These are phyloP conservation scores for Exophiala alcalophila DNA, from an alignment of 2,329 filamentous ascomycete species.

Conservation along the genomic window DNA sequence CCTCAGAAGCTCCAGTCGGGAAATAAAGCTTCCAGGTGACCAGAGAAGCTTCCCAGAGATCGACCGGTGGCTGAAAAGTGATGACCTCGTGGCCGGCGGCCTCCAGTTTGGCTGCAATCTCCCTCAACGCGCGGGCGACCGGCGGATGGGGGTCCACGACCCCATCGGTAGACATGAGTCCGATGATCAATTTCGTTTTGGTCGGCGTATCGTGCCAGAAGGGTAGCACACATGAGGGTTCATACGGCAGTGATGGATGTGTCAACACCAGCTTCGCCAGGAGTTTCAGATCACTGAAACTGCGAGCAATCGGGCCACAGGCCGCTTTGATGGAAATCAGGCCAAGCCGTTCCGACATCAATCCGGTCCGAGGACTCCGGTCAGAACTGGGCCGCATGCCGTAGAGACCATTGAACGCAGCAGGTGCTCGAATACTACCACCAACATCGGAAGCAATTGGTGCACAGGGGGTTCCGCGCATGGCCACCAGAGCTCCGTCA, in stretches of 20 bases:
- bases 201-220: slow-evolving; percentile 24
- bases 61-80: slow-evolving; percentile 5
- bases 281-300: slow-evolving; percentile 28
- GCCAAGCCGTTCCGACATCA: background rate
- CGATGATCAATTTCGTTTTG: slow-evolving; percentile 44
- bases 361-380: slow-evolving; percentile 1
- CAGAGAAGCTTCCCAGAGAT: slow-evolving; percentile 11
- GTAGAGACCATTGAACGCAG: slow-evolving; percentile 13
- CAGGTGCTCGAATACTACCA: slow-evolving; percentile 8
- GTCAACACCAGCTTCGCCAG: slow-evolving; percentile 22
- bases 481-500: slow-evolving; percentile 58
- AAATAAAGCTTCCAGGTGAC: slow-evolving; percentile 55
- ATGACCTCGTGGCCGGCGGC: slow-evolving; percentile 50
- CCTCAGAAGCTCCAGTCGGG: slow-evolving; percentile 57
- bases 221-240: slow-evolving; percentile 47
- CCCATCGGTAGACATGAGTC: slow-evolving; percentile 51
- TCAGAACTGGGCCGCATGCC: slow-evolving; percentile 8
- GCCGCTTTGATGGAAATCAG: slow-evolving; percentile 10
- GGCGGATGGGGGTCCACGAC: slow-evolving; percentile 56
- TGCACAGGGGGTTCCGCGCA: slow-evolving; percentile 44
- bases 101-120: slow-evolving; percentile 49
- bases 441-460: slow-evolving; percentile 33
- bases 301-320: slow-evolving; percentile 5
- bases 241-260: slow-evolving; percentile 54
- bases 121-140: slow-evolving; percentile 48